Conservation (phyloP, 352 stramenopile genomes). For the Globisporangium echinulatum region DNA sequence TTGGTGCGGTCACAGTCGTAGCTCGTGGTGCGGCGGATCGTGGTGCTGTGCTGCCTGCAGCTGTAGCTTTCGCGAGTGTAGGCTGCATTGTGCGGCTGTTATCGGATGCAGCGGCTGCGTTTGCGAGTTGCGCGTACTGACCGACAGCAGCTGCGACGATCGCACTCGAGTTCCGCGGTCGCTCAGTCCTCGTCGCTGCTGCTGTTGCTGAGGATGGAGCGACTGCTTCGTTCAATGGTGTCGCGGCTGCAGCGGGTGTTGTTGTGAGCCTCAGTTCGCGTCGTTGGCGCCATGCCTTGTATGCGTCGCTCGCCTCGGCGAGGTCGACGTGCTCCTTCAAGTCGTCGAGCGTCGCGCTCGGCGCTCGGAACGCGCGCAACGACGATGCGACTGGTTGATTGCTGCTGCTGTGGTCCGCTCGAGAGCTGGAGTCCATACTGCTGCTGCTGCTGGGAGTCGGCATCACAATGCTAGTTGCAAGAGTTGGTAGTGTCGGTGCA, state of each 20-base stretch:
- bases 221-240: too few species aligned
- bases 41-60: neutral
- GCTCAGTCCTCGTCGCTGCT: neutral
- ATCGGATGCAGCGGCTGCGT: neutral
- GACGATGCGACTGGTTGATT: neutral
- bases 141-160: slow-evolving; percentile 2
- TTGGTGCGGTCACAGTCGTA: neutral
- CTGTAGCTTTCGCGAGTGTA: neutral
- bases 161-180: slow-evolving; percentile 1
- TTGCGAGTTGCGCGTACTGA: slow-evolving; percentile 4
- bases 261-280: neutral
- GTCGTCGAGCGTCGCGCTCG: neutral
- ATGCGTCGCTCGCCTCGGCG: slow-evolving; percentile 8
- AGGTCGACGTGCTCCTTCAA: neutral
- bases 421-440: too few species aligned
- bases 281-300: slow-evolving; percentile 8
- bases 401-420: neutral
- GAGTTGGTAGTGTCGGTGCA: neutral
- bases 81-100: neutral
- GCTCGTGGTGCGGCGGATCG: neutral
- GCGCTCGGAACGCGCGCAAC: neutral
- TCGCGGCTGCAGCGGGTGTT: neutral
- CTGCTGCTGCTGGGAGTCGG: neutral
- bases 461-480: neutral
- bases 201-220: neutral